Percentiles rank a stretch among this genome's conserved stretches.
phyloP scores from a whole-genome alignment of 768 basidiomycete genomes.

The Tylopilus plumbeoviolaceoides region DNA sequence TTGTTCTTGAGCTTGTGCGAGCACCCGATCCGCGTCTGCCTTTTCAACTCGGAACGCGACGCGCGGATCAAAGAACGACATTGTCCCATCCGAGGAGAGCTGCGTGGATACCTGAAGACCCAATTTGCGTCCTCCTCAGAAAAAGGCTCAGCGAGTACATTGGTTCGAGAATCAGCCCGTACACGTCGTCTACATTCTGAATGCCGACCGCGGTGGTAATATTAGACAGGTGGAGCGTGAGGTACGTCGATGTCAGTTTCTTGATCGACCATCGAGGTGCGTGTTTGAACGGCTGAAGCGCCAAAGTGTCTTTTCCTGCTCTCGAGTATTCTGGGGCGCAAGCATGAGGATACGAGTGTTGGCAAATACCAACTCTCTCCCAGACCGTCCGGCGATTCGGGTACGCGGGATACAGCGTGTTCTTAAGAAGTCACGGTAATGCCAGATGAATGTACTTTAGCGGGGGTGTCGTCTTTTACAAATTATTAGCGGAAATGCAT shows the following conservation, averaged over 20 bases:
- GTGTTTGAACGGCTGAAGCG: slow-evolving; percentile 60
- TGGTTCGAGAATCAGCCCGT: no score
- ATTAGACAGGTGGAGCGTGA: slow-evolving; percentile 70
- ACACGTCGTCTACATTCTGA: slow-evolving; percentile 46
- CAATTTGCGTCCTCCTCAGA: slow-evolving; percentile 50
- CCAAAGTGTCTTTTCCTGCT: slow-evolving; percentile 68
- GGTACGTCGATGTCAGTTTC: slow-evolving; percentile 78
- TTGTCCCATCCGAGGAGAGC: slow-evolving; percentile 64
- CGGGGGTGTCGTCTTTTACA: slow-evolving; percentile 35
- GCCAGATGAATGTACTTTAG: slow-evolving; percentile 72
- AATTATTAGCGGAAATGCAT: background rate
- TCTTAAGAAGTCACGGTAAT: slow-evolving; percentile 59
- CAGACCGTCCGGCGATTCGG: slow-evolving; percentile 49
- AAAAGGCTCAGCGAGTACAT: no score
- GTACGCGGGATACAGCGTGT: slow-evolving; percentile 65
- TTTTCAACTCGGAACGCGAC: slow-evolving; percentile 56
- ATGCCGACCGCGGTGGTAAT: slow-evolving; percentile 50
- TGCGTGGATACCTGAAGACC: slow-evolving; percentile 63
- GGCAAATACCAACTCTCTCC: slow-evolving; percentile 53
- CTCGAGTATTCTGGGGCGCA: slow-evolving; percentile 3
- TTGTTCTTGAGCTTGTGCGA: slow-evolving; percentile 50
- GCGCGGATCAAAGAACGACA: slow-evolving; percentile 67
- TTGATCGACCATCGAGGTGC: slow-evolving; percentile 80
- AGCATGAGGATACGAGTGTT: slow-evolving; percentile 36
- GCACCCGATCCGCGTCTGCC: no score